phyloP scores from a whole-genome alignment of 352 stramenopile genomes.

The Globisporangium parvum region DNA sequence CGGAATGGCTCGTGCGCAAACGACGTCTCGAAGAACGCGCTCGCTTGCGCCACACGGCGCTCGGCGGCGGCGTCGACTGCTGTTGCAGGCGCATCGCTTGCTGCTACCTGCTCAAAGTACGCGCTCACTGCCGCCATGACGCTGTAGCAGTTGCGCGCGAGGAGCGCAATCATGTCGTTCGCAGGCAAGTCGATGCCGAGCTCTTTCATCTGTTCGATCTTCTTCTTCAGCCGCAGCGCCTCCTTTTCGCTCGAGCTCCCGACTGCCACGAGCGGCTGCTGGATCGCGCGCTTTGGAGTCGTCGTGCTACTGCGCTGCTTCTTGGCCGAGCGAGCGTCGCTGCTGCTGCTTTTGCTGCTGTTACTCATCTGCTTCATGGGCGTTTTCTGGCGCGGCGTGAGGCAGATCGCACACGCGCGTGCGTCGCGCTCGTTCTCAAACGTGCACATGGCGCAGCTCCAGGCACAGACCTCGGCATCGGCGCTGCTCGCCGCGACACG shows the following conservation, averaged over 20 bases:
- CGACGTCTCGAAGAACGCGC: constrained; percentile 24
- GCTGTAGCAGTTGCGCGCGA: constrained; percentile 72
- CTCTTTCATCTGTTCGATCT: constrained; percentile 70
- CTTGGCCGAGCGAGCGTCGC: constrained; percentile 12
- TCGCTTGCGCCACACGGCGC: constrained; percentile 11
- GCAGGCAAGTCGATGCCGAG: constrained; percentile 62
- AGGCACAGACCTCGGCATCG: constrained; percentile 13
- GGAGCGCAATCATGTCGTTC: constrained; percentile 41
- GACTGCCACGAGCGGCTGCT: constrained; percentile 43
- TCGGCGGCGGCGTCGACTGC: constrained; percentile 15
- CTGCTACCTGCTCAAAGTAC: constrained; percentile 57
- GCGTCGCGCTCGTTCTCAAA: constrained; percentile 47
- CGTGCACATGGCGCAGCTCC: constrained; percentile 69
- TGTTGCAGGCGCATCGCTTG: neutral
- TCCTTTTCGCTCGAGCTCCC: constrained; percentile 66
- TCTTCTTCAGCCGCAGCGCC: constrained; percentile 46
- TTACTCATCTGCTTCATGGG: neutral
- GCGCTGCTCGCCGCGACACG: neutral
- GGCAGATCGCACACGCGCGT: constrained; percentile 58
- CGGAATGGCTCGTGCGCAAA: constrained; percentile 28
- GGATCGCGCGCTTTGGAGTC: constrained; percentile 7
- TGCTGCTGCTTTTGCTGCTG: constrained; percentile 1
- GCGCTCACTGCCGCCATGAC: constrained; percentile 59
- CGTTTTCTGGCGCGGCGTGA: constrained; percentile 9
- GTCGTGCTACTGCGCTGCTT: constrained; percentile 6